Percentiles rank a stretch among this genome's conserved stretches.
Conservation (phyloP, 352 stramenopile genomes). For the Globisporangium nodosum region DNA sequence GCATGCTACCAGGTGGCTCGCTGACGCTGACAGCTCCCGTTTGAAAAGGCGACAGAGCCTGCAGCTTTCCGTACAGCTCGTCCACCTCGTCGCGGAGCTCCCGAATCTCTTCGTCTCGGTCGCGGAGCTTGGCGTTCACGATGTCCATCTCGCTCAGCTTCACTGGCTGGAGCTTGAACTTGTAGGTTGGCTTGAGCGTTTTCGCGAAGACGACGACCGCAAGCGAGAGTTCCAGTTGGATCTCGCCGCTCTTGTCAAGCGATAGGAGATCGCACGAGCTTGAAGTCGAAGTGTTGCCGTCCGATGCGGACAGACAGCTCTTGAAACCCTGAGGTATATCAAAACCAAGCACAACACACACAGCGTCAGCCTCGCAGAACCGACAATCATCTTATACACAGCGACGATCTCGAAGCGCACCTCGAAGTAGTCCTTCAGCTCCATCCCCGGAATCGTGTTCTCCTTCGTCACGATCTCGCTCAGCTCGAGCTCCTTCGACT, state of each 20-base stretch:
- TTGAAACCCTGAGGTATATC: conserved; percentile 3
- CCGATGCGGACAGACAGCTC: not conserved
- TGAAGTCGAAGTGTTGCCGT: not conserved
- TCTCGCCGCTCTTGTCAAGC: not conserved
- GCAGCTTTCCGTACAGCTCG: not conserved
- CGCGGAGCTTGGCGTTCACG: conserved; percentile 3
- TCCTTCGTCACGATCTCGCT: conserved; percentile 5
- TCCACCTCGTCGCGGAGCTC: conserved; percentile 4
- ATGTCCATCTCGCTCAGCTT: conserved; percentile 11
- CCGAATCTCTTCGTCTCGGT: conserved; percentile 10
- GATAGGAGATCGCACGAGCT: conserved; percentile 1
- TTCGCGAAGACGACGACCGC: conserved; percentile 3
- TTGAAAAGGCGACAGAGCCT: not conserved
- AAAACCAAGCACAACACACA: not conserved
- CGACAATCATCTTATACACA: not conserved
- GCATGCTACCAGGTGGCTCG: not conserved
- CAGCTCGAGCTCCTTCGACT: conserved; percentile 9
- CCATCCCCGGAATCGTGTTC: conserved; percentile 4
- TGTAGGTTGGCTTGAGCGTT: conserved; percentile 7
- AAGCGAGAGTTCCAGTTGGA: conserved; percentile 2
- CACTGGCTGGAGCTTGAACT: conserved; percentile 2
- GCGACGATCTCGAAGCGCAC: not conserved
- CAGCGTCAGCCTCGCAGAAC: not conserved
- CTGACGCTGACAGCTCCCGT: no score
- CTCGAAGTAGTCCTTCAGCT: conserved; percentile 11